Conservation (phyloP, 2,329 filamentous ascomycete genomes). For the Botrytis squamosa region DNA sequence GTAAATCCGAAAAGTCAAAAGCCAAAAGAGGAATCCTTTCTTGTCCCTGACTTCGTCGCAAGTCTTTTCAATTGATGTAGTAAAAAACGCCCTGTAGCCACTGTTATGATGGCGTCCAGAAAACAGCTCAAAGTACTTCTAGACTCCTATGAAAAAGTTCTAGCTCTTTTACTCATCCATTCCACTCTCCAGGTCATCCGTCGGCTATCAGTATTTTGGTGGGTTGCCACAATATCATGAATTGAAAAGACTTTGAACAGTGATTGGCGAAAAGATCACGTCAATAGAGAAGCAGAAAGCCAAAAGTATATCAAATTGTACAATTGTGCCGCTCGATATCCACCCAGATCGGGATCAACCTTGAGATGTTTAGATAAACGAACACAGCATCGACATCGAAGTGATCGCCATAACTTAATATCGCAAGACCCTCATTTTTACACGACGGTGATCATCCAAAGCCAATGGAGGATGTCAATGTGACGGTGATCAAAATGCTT, state of each 20-base stretch:
- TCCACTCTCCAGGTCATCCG: background rate
- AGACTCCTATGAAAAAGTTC: background rate
- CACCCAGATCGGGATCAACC: background rate
- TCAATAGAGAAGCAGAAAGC: background rate
- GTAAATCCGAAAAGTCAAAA: background rate
- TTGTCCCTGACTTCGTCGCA: background rate
- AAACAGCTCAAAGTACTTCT: background rate
- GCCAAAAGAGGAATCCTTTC: background rate
- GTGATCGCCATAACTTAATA: background rate
- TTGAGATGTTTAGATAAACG: background rate
- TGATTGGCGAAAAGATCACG: background rate
- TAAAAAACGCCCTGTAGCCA: background rate
- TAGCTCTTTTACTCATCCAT: background rate
- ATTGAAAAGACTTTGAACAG: background rate
- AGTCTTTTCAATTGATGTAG: too few relatives aligned
- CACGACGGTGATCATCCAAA: background rate
- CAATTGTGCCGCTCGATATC: background rate
- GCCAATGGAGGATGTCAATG: background rate
- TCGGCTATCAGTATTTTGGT: background rate
- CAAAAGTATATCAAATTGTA: background rate
- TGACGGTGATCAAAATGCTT: background rate
- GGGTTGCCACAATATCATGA: background rate
- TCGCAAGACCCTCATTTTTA: background rate
- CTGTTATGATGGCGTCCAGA: background rate
- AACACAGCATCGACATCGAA: background rate